Conservation (phyloP, 2,329 filamentous ascomycete species). For the Colletotrichum sp. region DNA sequence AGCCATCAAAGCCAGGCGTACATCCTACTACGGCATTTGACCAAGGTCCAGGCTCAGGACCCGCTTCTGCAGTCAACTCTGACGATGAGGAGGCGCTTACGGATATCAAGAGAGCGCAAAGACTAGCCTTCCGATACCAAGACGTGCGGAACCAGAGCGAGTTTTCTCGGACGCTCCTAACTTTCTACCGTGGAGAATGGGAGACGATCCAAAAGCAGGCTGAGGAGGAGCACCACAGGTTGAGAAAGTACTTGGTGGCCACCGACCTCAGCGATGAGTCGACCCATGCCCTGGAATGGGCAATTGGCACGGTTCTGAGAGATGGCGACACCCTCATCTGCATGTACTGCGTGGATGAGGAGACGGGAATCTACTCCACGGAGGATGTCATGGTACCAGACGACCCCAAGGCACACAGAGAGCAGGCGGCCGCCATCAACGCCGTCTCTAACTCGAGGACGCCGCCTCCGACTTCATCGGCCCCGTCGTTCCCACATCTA, state of each 20-base stretch:
- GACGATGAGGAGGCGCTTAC: slow-evolving; percentile 85
- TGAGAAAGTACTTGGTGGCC: slow-evolving; percentile 93
- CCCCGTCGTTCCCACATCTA: slow-evolving; percentile 34
- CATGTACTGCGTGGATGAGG: slow-evolving; percentile 93
- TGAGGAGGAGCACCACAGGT: slow-evolving; percentile 77
- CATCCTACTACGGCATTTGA: slow-evolving; percentile 90
- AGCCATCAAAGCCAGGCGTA: slow-evolving; percentile 61
- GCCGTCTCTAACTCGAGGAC: slow-evolving; percentile 57
- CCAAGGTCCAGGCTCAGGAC: slow-evolving; percentile 60
- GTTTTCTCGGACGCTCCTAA: slow-evolving; percentile 82
- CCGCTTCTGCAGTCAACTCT: slow-evolving; percentile 71
- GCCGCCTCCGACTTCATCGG: slow-evolving; percentile 27
- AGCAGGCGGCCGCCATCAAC: slow-evolving; percentile 75
- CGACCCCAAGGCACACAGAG: slow-evolving; percentile 76
- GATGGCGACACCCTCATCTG: slow-evolving; percentile 94
- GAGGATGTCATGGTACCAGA: slow-evolving; percentile 67
- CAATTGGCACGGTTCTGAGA: slow-evolving; percentile 90
- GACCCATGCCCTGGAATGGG: slow-evolving; percentile 95
- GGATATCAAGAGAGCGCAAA: slow-evolving; percentile 88
- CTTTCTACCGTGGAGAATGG: slow-evolving; percentile 90
- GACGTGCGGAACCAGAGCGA: slow-evolving; percentile 78
- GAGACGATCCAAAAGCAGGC: slow-evolving; percentile 76
- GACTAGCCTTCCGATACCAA: slow-evolving; percentile 79
- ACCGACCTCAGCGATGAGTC: slow-evolving; percentile 95
- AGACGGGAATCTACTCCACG: slow-evolving; percentile 62